Base-by-base conservation (phyloP, 164 flowering plant species). In the Nelumbo lutea region DNA sequence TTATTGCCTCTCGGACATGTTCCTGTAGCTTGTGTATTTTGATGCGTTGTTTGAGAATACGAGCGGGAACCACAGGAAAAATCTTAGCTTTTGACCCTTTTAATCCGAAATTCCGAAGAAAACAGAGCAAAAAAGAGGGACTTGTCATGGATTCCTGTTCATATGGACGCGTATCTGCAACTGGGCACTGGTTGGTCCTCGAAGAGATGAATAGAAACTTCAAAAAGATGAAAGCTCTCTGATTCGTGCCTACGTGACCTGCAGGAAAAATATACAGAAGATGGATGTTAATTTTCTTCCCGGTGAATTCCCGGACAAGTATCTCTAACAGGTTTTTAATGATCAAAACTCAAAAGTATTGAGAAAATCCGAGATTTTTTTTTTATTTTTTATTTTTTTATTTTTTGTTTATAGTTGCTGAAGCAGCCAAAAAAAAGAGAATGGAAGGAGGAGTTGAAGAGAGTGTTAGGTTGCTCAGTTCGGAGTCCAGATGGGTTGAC, bases 401-500 rank as follows among this genome's bases (percentile, higher is more conserved):
- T 42, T 69, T 48, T 61, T n/a, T 59, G 41, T 68, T 7, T 9
- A 14, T 52, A 4, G 43, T 56, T 42, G 62, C 8, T 55, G 39
- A 43, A 63, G 55, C 15, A 15, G 38, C 4, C 62, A 52, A 70
- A 48, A 75, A 75, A n/a, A 51, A 75, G 42, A 27, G 68, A 14
- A 69, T 69, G 61, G 78, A 45, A 56, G 76, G 46, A 67, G 73
- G 62, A 51, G 56, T 44, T 68, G 86, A 78, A 75, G 88, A 80
- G 70, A 67, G 78, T 58, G 66, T 51, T 53, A 53, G 69, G 58
- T 77, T 53, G 76, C 59, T 62, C 39, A 27, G 67, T 45, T 71
- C 75, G 51, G 80, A 86, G 42, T 76, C 80, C 0, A 84, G 90
- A 80, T 96, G 99, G 99, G 99, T 92, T 5, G 93, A 96, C 76